Conservation (phyloP, 2,329 filamentous ascomycete genomes). For the Talaromyces sp. region DNA sequence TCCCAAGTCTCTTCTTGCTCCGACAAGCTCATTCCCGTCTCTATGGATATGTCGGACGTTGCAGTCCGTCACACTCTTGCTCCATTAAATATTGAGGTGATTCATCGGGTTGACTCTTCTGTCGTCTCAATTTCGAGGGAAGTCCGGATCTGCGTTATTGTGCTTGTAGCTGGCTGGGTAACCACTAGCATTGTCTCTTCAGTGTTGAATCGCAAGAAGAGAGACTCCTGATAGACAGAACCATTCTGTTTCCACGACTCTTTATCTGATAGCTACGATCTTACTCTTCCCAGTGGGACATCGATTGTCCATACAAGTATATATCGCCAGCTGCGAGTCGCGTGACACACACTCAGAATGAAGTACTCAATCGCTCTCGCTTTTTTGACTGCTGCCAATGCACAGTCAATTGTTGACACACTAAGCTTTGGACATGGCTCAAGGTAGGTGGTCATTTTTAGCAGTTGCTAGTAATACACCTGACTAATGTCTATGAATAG, state of each 20-base stretch:
- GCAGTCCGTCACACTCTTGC: slow-evolving; percentile 44
- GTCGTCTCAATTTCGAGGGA: slow-evolving; percentile 48
- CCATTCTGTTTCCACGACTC: not conserved
- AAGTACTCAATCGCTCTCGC: slow-evolving; percentile 37
- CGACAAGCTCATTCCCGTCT: not conserved
- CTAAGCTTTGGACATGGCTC: slow-evolving; percentile 71
- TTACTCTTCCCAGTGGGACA: not conserved
- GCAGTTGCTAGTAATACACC: not conserved
- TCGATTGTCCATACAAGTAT: not conserved
- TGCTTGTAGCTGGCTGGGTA: slow-evolving; percentile 46
- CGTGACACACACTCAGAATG: slow-evolving; percentile 29
- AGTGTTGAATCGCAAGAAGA: slow-evolving; percentile 24
- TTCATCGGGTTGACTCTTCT: slow-evolving; percentile 49
- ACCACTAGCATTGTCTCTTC: slow-evolving; percentile 35
- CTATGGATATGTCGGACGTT: slow-evolving; percentile 26
- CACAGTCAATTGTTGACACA: slow-evolving; percentile 64
- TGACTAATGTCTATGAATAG: slow-evolving; percentile 33
- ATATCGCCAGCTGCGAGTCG: not conserved
- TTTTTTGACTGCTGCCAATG: slow-evolving; percentile 50
- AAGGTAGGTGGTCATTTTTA: slow-evolving; percentile 42
- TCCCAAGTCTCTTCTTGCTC: not conserved
- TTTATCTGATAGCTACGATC: no score
- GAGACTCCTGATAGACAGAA: slow-evolving; percentile 16
- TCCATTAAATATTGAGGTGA: slow-evolving; percentile 41
- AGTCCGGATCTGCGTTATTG: slow-evolving; percentile 47